Base-by-base conservation (phyloP, 306 rosid genomes). In the Gastrolobium bilobum region DNA sequence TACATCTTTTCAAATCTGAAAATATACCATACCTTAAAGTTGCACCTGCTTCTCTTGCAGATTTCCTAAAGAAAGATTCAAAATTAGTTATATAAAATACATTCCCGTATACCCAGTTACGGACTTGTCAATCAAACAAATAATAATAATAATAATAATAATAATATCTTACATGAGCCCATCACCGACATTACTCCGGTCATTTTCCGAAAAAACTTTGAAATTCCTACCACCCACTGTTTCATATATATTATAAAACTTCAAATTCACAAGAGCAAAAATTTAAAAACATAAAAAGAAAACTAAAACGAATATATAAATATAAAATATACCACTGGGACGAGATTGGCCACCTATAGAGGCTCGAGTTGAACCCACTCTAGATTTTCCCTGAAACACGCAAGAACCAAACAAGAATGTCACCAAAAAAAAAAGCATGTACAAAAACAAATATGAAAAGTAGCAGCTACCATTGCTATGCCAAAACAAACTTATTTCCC, bases 161-260 rank as follows among this genome's bases (percentile, higher is more conserved):
- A 20, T 20, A 20, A 20, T 20, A 20, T 20, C 87, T 58, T 77
- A 91, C 96, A 46, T 53, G 75, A 68, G 39, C 35, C 58, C 78
- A 56, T 87, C 83, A 10, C 80, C 91, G 42, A 54, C 64, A 75
- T 88, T 86, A 69, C 57, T 58, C 70, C 50, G 29, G 68, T 83
- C 89, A 47, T 46, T 82, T 70, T 90, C 96, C 2, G 84, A 33
- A 77, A 77, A 89, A 37, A 91, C 85, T 87, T 88, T 91, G 44
- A 89, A 88, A 68, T 14, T 77, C 67, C 77, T 70, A 13, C 71
- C 63, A 60, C 87, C 88, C 26, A 37, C 94, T 86, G 84, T 59
- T 82, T 29, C 7, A 75, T 29, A 38, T 2, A 68, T 7, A 59
- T 7, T 1, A 48, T 33, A 76, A 76, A 50, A 68, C 29, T 20